phyloP scores from a whole-genome alignment of 192 early-diverging fungal species.

The Backusella australiensis region DNA sequence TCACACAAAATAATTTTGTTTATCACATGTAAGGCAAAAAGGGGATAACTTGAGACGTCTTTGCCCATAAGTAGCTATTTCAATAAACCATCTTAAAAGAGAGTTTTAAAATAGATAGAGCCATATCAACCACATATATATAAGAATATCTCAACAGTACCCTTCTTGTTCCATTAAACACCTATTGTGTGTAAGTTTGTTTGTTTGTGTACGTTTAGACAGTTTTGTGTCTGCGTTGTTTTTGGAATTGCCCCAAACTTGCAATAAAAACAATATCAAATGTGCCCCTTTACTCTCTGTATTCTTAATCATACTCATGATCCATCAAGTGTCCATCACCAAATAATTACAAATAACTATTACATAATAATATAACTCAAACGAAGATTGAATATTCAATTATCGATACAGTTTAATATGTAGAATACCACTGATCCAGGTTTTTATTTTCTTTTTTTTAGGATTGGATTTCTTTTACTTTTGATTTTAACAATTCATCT shows the following conservation, averaged over 20 bases:
- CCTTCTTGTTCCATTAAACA: too few species aligned
- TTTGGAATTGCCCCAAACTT: background rate
- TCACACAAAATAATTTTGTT: background rate
- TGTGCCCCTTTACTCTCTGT: background rate
- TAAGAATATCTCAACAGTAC: too few species aligned
- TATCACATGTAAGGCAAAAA: background rate
- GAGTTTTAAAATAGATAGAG: background rate
- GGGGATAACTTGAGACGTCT: background rate
- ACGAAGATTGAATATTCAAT: too few species aligned
- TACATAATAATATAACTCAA: background rate
- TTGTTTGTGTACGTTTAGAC: background rate
- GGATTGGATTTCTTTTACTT: slow-evolving; percentile 65
- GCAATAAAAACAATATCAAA: background rate
- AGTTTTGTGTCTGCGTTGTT: background rate
- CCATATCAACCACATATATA: too few species aligned
- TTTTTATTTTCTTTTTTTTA: background rate
- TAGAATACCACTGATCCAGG: too few species aligned
- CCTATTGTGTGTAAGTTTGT: background rate
- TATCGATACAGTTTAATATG: too few species aligned
- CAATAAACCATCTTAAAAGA: background rate
- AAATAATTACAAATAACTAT: background rate
- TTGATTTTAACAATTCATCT: slow-evolving; percentile 64
- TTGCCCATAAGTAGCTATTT: background rate
- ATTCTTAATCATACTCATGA: background rate
- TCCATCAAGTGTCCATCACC: background rate